These are phyloP conservation scores for Lumnitzera littorea DNA, from an alignment of 345 rosid genomes.

Conservation along the genomic window DNA sequence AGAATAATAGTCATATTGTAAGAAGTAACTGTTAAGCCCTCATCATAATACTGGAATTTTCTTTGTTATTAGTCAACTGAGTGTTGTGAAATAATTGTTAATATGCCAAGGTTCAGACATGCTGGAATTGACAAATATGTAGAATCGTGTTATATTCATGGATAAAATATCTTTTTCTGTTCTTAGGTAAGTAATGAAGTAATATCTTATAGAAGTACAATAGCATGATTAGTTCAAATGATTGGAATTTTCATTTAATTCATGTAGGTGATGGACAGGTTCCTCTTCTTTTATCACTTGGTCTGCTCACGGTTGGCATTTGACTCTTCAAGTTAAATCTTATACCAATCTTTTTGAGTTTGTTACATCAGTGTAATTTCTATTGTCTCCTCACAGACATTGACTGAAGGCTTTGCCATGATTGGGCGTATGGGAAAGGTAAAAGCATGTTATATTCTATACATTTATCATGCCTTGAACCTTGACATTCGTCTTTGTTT, in stretches of 20 bases:
- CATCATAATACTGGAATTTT: too few relatives aligned
- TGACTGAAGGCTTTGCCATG: conserved; percentile 82
- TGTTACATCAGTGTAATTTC: conserved; percentile 1
- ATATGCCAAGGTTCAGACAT: too few relatives aligned
- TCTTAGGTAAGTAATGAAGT: too few relatives aligned
- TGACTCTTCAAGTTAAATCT: neutral
- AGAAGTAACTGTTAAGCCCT: too few relatives aligned
- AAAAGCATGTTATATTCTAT: neutral
- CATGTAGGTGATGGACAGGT: conserved; percentile 77
- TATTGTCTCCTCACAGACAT: conserved; percentile 42
- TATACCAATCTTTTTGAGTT: neutral
- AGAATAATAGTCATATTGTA: too few relatives aligned
- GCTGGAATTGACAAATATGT: too few relatives aligned
- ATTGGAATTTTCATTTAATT: conserved; percentile 12
- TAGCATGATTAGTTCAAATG: too few relatives aligned
- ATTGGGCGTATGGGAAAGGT: conserved; percentile 90
- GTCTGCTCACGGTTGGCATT: conserved; percentile 63
- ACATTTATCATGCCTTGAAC: neutral
- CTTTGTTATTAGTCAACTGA: too few relatives aligned
- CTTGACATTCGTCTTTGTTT: conserved; percentile 3
- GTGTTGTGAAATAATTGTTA: too few relatives aligned
- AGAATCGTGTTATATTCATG: too few relatives aligned
- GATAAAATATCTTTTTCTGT: too few relatives aligned
- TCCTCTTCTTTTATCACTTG: conserved; percentile 73
- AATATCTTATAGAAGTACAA: too few relatives aligned